phyloP scores from a whole-genome alignment of 495 filamentous ascomycete genomes.

The Aspergillus leporis region DNA sequence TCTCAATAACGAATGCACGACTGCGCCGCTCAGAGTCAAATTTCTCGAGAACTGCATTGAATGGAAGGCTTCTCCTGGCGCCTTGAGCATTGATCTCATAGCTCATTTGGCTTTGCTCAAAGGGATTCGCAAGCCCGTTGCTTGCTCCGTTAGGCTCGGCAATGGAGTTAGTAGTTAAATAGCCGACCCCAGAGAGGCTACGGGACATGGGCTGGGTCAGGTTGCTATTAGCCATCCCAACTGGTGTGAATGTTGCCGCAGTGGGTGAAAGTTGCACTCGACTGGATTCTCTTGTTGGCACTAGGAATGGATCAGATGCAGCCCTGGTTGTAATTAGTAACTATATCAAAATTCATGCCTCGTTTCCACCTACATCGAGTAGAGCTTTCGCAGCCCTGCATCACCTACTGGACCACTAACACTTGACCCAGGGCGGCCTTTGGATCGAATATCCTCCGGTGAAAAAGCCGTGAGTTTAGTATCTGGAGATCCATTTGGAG shows the following conservation, averaged over 20 bases:
- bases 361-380: slow-evolving; percentile 21
- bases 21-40: slow-evolving; percentile 23
- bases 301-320: slow-evolving; percentile 32
- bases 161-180: slow-evolving; percentile 18
- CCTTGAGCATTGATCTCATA: slow-evolving; percentile 18
- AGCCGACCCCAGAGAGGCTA: slow-evolving; percentile 14
- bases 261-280: slow-evolving; percentile 30
- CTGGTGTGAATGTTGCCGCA: slow-evolving; percentile 39
- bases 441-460: slow-evolving; percentile 51
- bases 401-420: slow-evolving; percentile 16
- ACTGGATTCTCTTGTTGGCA: slow-evolving; percentile 17
- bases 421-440: slow-evolving; percentile 19
- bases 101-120: slow-evolving; percentile 5
- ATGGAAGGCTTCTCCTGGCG: slow-evolving; percentile 9
- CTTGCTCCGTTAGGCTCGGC: slow-evolving; percentile 8
- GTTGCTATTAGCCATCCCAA: slow-evolving; percentile 14
- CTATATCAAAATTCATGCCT: background rate
- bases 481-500: slow-evolving; percentile 61
- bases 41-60: slow-evolving; percentile 10
- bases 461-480: slow-evolving; percentile 64
- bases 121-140: background rate
- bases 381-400: slow-evolving; percentile 20
- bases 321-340: slow-evolving; percentile 20
- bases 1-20: slow-evolving; percentile 33
- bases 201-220: slow-evolving; percentile 12